These are phyloP conservation scores for Botrytis fragariae DNA, from an alignment of 2,329 filamentous ascomycete species.

Conservation along the genomic window DNA sequence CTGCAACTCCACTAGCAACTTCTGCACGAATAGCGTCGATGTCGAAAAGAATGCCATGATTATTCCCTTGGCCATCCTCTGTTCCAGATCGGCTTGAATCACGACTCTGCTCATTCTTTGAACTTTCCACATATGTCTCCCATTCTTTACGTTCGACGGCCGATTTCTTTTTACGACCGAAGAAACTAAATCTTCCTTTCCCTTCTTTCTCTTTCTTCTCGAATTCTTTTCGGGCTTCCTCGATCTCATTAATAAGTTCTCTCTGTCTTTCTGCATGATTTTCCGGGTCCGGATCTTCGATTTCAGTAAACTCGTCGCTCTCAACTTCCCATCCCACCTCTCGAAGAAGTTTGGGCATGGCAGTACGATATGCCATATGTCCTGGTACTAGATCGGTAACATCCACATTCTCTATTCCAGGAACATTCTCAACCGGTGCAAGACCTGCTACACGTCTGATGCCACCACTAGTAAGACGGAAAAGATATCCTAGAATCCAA, in stretches of 20 bases:
- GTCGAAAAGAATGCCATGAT: conserved; percentile 73
- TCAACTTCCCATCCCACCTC: conserved; percentile 90
- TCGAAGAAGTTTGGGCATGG: conserved; percentile 84
- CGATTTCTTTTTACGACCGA: conserved; percentile 74
- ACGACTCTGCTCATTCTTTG: conserved; percentile 47
- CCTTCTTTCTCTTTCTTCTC: conserved; percentile 67
- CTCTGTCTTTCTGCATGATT: conserved; percentile 84
- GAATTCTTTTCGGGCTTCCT: conserved; percentile 84
- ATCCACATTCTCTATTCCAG: conserved; percentile 83
- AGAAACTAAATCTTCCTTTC: conserved; percentile 68
- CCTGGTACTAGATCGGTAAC: conserved; percentile 82
- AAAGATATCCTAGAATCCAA: conserved; percentile 96
- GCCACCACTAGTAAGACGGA: conserved; percentile 88
- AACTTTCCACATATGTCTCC: conserved; percentile 83
- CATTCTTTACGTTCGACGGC: conserved; percentile 77
- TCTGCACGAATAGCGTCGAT: conserved; percentile 90
- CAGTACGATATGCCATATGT: conserved; percentile 93
- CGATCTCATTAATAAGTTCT: conserved; percentile 94
- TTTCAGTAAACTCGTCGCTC: conserved; percentile 91
- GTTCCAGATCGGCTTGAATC: conserved; percentile 14
- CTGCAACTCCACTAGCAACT: conserved; percentile 50
- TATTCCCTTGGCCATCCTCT: conserved; percentile 37
- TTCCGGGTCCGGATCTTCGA: conserved; percentile 95
- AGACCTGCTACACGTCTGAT: conserved; percentile 87
- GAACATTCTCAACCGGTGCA: conserved; percentile 69